A percentile compares a stretch with the other conserved stretches of the same genome.
phyloP scores from a whole-genome alignment of 2,329 filamentous ascomycete species.

The Thelonectria olida region DNA sequence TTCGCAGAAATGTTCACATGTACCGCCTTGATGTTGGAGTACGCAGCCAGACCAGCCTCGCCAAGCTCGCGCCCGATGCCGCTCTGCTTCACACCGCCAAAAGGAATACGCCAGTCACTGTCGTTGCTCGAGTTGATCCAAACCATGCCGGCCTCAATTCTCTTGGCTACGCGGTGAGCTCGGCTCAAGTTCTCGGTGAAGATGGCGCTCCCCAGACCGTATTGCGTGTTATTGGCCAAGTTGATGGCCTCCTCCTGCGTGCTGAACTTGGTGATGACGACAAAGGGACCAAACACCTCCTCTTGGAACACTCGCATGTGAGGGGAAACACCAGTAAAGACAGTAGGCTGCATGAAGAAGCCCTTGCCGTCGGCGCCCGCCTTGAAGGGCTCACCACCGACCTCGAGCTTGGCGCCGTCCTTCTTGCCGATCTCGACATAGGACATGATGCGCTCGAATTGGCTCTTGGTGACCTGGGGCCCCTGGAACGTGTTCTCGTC shows the following conservation, averaged over 20 bases:
- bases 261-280: conserved; percentile 52
- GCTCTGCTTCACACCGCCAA: conserved; percentile 59
- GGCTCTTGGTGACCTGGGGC: conserved; percentile 75
- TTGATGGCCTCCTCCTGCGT: conserved; percentile 53
- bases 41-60: conserved; percentile 55
- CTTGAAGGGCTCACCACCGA: conserved; percentile 61
- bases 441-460: conserved; percentile 75
- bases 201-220: conserved; percentile 69
- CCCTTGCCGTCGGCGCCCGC: conserved; percentile 50
- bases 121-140: conserved; percentile 62
- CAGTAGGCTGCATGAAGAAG: conserved; percentile 57
- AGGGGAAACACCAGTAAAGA: conserved; percentile 53
- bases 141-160: conserved; percentile 68
- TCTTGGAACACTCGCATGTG: conserved; percentile 56
- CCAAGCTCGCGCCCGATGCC: conserved; percentile 58
- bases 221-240: conserved; percentile 62
- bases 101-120: conserved; percentile 54
- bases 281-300: conserved; percentile 58
- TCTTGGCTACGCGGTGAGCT: conserved; percentile 59
- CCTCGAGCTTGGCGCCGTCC: conserved; percentile 73
- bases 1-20: conserved; percentile 53
- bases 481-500: conserved; percentile 76
- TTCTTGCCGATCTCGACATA: conserved; percentile 76
- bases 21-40: conserved; percentile 55
- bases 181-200: conserved; percentile 67